A percentile compares a stretch with the other conserved stretches of the same genome.
Evolutionary conservation across 1,139 yeast species (phyloP).

Genomic region (Sugiyamaella japonica): DNA sequence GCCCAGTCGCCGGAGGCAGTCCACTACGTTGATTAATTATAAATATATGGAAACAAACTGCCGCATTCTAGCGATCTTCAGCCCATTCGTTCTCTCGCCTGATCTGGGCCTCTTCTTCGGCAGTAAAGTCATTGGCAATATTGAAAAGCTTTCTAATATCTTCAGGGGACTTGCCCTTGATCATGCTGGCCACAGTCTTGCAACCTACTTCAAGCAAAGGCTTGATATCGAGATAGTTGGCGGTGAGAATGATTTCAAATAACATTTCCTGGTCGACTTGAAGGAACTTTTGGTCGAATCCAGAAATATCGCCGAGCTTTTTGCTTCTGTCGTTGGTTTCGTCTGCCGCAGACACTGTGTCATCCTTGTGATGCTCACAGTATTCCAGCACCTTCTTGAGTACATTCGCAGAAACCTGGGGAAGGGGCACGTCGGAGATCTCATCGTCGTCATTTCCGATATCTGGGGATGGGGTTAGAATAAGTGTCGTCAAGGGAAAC

Average conservation of each 20-base stretch:
- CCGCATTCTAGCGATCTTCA: slow-evolving; percentile 79
- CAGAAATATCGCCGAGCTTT: slow-evolving; percentile 56
- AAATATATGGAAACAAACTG: no score
- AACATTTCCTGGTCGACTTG: slow-evolving; percentile 98
- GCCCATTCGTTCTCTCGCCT: slow-evolving; percentile 99
- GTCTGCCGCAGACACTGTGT: slow-evolving; percentile 61
- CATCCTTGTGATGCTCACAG: slow-evolving; percentile 93
- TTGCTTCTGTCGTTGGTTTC: slow-evolving; percentile 56
- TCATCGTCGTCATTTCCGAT: slow-evolving; percentile 61
- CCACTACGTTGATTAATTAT: no score
- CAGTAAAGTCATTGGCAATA: slow-evolving; percentile 93
- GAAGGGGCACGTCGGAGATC: slow-evolving; percentile 81
- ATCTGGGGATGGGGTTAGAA: slow-evolving; percentile 34
- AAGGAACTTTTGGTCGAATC: slow-evolving; percentile 95
- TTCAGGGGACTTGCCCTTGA: slow-evolving; percentile 92
- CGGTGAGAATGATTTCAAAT: slow-evolving; percentile 93
- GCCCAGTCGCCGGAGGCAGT: no score
- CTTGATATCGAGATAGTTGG: slow-evolving; percentile 90
- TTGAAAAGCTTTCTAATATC: slow-evolving; percentile 95
- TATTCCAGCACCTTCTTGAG: slow-evolving; percentile 91
- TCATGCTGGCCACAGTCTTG: slow-evolving; percentile 98
- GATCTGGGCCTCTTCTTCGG: slow-evolving; percentile 98
- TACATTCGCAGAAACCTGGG: slow-evolving; percentile 53
- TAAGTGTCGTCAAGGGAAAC: no score
- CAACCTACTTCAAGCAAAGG: slow-evolving; percentile 95